Evolutionary conservation across 352 stramenopile species (phyloP).

Genomic region (Phytophthora fragariae): DNA sequence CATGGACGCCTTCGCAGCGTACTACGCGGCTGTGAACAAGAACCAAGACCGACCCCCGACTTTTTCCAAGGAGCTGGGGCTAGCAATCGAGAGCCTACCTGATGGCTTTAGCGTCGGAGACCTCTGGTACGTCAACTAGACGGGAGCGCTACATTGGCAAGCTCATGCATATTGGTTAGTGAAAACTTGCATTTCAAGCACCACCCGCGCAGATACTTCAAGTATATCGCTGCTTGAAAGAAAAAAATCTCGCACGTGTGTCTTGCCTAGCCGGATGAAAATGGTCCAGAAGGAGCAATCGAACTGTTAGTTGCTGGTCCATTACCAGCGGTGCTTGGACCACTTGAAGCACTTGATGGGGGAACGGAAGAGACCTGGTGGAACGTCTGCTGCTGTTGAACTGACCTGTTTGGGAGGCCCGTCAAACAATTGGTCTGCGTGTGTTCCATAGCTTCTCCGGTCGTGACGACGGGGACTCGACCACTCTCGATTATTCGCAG

Average conservation of each 20-base stretch:
- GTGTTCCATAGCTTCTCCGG: conserved; percentile 30
- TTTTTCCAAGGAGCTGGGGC: conserved; percentile 83
- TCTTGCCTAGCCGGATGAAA: conserved; percentile 9
- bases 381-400: conserved; percentile 12
- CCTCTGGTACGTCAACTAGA: conserved; percentile 73
- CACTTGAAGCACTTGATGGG: neutral
- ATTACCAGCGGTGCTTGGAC: conserved; percentile 1
- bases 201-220: too few relatives aligned
- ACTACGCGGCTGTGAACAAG: conserved; percentile 90
- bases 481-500: conserved; percentile 30
- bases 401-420: conserved; percentile 18
- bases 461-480: conserved; percentile 29
- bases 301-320: conserved; percentile 22
- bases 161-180: neutral
- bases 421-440: conserved; percentile 11
- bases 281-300: conserved; percentile 13
- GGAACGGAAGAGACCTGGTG: conserved; percentile 3
- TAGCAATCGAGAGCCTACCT: conserved; percentile 88
- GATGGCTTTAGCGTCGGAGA: conserved; percentile 75
- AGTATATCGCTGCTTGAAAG: too few relatives aligned
- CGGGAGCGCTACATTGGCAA: neutral
- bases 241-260: too few relatives aligned
- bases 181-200: conserved; percentile 2
- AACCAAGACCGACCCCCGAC: conserved; percentile 75
- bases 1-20: conserved; percentile 90